A percentile compares a stretch with the other conserved stretches of the same genome.
Evolutionary conservation across 306 rosid species (phyloP).

Genomic region (Castanospermum australe): DNA sequence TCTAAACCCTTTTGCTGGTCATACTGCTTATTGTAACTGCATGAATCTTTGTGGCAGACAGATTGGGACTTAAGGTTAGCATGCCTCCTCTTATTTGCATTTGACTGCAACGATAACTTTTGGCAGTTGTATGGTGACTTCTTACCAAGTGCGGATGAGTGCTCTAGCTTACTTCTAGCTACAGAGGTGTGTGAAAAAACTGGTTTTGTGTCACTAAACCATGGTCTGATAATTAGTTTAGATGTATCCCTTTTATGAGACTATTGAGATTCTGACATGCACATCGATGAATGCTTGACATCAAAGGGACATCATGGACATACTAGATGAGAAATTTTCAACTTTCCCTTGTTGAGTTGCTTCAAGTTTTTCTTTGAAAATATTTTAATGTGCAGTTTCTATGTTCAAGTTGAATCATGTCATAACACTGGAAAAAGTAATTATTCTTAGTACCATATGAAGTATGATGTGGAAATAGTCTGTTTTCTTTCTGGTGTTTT

Average conservation of each 20-base stretch:
- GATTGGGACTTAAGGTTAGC: conserved; percentile 96
- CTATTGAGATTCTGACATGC: neutral
- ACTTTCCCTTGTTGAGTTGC: conserved; percentile 8
- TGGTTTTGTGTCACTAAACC: neutral
- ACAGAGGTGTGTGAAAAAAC: conserved; percentile 57
- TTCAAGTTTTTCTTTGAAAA: neutral
- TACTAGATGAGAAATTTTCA: conserved; percentile 13
- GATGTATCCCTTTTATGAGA: neutral
- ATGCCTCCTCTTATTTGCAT: conserved; percentile 81
- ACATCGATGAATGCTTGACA: neutral
- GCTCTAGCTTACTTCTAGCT: conserved; percentile 90
- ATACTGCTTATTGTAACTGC: conserved; percentile 30
- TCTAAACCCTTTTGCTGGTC: neutral
- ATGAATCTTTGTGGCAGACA: conserved; percentile 74
- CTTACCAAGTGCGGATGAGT: conserved; percentile 83
- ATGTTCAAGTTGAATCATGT: conserved; percentile 5
- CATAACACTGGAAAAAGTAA: neutral
- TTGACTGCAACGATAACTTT: conserved; percentile 81
- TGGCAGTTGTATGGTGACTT: conserved; percentile 95
- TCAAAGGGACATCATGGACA: neutral
- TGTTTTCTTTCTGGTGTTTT: conserved; percentile 14
- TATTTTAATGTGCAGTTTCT: neutral
- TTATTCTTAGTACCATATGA: neutral
- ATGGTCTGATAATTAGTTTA: neutral
- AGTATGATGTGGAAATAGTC: neutral